Percentiles rank a stretch among this genome's conserved stretches.
phyloP scores from a whole-genome alignment of 116 monocot species.

The Thalassia testudinum region DNA sequence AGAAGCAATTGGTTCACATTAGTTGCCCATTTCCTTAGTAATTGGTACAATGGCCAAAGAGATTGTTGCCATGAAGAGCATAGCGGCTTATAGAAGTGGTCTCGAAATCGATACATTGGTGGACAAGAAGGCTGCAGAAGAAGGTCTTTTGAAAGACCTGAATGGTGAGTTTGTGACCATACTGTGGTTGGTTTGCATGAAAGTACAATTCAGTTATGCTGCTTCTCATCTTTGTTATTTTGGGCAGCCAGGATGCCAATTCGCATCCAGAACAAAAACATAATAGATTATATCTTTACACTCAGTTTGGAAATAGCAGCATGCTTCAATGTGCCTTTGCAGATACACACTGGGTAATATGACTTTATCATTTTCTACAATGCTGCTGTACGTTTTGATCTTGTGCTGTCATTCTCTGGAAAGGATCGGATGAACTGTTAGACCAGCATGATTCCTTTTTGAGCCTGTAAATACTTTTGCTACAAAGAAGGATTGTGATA shows the following conservation, averaged over 20 bases:
- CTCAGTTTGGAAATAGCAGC: conserved; percentile 61
- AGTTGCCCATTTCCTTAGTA: conserved; percentile 24
- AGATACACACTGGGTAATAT: conserved; percentile 93
- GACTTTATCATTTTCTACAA: no score
- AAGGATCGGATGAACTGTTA: no score
- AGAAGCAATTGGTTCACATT: no score
- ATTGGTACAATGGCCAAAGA: conserved; percentile 39
- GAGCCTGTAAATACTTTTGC: no score
- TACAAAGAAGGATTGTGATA: no score
- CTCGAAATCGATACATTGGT: conserved; percentile 67
- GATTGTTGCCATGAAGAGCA: conserved; percentile 83
- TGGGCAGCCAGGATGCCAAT: conserved; percentile 53
- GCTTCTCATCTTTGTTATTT: conserved; percentile 1
- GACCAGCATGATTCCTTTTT: no score
- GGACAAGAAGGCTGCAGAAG: conserved; percentile 56
- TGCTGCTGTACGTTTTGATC: no score
- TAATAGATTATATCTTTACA: conserved; percentile 89
- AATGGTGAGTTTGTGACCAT: conserved; percentile 33
- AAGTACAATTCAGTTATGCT: no score
- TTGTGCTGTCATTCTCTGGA: no score
- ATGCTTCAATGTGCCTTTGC: conserved; percentile 65
- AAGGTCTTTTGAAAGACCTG: conserved; percentile 64
- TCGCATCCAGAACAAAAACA: conserved; percentile 67
- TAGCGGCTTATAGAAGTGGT: conserved; percentile 96
- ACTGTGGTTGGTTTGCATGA: no score